Percentiles rank a stretch among this genome's conserved stretches.
These are phyloP conservation scores for Hanseniaspora nectarophila DNA, from an alignment of 805 yeast species.

Conservation along the genomic window DNA sequence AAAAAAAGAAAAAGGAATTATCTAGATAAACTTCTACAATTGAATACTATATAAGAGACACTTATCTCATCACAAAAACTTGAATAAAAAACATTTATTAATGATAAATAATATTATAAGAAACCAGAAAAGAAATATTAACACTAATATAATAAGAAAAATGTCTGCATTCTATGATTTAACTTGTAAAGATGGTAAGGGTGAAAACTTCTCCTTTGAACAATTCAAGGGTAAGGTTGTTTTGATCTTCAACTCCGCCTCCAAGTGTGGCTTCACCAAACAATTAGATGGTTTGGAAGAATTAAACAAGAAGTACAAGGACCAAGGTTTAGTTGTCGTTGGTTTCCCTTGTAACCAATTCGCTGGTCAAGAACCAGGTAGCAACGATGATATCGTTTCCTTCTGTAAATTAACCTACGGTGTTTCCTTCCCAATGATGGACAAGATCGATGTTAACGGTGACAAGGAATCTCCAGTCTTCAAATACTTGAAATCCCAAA, in stretches of 20 bases:
- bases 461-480: constrained; percentile 55
- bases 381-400: constrained; percentile 53
- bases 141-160: background rate
- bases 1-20: too few species aligned
- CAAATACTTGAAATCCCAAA: constrained; percentile 53
- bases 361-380: constrained; percentile 66
- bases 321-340: constrained; percentile 52
- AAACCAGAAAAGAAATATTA: background rate
- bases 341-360: constrained; percentile 92
- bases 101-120: background rate
- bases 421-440: constrained; percentile 70
- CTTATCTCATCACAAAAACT: background rate
- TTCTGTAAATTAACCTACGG: constrained; percentile 68
- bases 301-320: constrained; percentile 54
- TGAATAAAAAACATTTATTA: too few species aligned
- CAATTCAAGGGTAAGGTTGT: constrained; percentile 70
- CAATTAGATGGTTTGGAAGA: constrained; percentile 66
- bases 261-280: constrained; percentile 73
- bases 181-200: constrained; percentile 49
- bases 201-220: constrained; percentile 46
- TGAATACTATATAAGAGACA: background rate
- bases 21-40: too few species aligned
- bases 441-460: constrained; percentile 73
- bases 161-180: constrained; percentile 59
- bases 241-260: constrained; percentile 74